phyloP scores from a whole-genome alignment of 306 rosid genomes.

The Castanopsis chinensis region DNA sequence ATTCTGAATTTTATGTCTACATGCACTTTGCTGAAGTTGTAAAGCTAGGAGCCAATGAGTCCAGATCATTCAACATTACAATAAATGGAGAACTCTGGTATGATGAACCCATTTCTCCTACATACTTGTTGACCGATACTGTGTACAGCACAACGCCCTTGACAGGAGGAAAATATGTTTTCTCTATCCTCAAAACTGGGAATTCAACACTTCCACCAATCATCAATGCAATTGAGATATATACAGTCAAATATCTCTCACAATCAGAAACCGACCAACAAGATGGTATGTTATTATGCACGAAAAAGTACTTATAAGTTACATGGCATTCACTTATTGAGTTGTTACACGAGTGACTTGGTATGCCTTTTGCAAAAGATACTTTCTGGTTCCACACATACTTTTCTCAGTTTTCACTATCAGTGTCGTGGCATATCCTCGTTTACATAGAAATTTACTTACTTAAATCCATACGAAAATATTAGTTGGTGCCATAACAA shows the following conservation, averaged over 20 bases:
- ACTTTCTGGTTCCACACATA: neutral
- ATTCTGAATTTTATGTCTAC: constrained; percentile 22
- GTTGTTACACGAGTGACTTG: too few species aligned
- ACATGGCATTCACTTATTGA: too few species aligned
- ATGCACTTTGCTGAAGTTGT: constrained; percentile 56
- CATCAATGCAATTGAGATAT: constrained; percentile 52
- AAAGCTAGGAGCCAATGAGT: constrained; percentile 25
- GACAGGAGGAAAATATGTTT: constrained; percentile 6
- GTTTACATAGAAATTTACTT: neutral
- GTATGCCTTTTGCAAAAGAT: too few species aligned
- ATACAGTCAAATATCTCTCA: constrained; percentile 18
- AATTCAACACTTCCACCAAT: constrained; percentile 58
- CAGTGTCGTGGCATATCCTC: neutral
- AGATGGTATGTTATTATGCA: constrained; percentile 35
- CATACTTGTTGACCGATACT: constrained; percentile 22
- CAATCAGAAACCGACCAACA: constrained; percentile 35
- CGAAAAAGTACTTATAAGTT: too few species aligned
- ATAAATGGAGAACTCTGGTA: constrained; percentile 27
- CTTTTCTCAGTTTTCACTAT: neutral
- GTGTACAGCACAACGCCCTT: neutral
- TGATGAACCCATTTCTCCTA: constrained; percentile 17
- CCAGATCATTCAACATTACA: constrained; percentile 40
- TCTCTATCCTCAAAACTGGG: constrained; percentile 17
- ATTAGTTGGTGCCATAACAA: constrained; percentile 48
- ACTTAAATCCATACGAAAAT: too few species aligned